Evolutionary conservation across 768 basidiomycete species (phyloP), one percentile per base, ranked within the genome.

Genomic region (Phallus indusiatus): DNA sequence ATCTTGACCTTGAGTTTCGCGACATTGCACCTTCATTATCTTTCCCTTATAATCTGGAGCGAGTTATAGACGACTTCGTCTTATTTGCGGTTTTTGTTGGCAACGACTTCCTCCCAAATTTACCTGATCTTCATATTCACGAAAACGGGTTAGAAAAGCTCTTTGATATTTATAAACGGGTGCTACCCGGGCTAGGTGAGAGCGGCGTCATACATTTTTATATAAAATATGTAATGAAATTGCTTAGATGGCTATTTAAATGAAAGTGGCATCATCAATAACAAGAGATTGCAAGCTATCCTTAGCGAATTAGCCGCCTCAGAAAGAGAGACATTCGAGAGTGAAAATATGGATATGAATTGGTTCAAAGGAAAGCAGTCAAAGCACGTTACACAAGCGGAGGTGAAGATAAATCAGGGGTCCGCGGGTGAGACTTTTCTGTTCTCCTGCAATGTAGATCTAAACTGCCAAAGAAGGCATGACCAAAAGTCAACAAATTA

Each of bases 11-110:
- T 62, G 96, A 99, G 71, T 99, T 99, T 72, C 81, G 75, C 65
- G 80, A 83, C 64, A 82, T 94, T 54, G 79, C 80, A 60, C 76
- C 79, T 1, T 66, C 75, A 18, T 74, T 94, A 4, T 78, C 85
- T 0, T 97, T 97, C 76, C 74, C 76, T 33, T 98, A 98, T 71
- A 88, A 78, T 68, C 81, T 98, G 62, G 96, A 99, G 70, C 85
- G 90, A 36, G 78, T 99, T 71, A 95, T 99, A 68, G 95, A 99
- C 71, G 96, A 99, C 74, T 98, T 98, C 72, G 89, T 98, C 67
- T 77, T 98, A 7, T 82, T 99, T 65, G 91, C 94, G 21, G 92
- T 98, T 24, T 99, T 99, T 66, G 86, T 98, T 54, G 96, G 96
- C 34, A 99, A 98, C 69, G 95, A 97, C 74, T 98, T 98, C 73